Evolutionary conservation across 805 yeast species (phyloP), one percentile per base, ranked within the genome.

Genomic region (Cyberlindnera euphorbiae): DNA sequence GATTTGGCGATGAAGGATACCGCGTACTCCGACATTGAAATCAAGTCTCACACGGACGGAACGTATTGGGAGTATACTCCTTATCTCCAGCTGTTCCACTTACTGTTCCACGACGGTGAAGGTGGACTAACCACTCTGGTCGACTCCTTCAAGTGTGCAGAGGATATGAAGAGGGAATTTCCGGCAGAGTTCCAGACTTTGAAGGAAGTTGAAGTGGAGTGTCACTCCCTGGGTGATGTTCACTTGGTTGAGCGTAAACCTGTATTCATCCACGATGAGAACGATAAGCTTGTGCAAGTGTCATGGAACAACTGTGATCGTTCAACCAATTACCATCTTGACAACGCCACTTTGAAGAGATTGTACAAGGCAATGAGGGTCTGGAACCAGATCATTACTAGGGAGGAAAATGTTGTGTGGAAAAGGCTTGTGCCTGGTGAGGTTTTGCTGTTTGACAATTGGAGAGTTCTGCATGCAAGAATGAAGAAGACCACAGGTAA

Each of bases 1-100:
- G 83, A 80, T 49, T 61, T 80, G 49, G 67, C 78, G 30, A 77
- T 73, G 60, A 73, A 75, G 39, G 88, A 80, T 50, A 78, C 84
- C 4, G 88, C 88, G 4, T 80, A 80, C 53, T 79, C 86, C 12
- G 77, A 78, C 49, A 64, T 79, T 37, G 81, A 75, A 43, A 74
- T 80, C 33, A 73, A 74, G 7, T 59, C 73, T 9, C 88, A 80
- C 49, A 79, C 86, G 2, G 87, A 80, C 54, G 87, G 87, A 5
- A 80, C 86, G 2, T 81, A 80, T 52, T 80, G 84, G 81, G 67
- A 76, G 13, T 80, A 79, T 41, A 75, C 86, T 1, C 86, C 88
- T 0, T 85, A 84, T 1, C 62, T 80, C 30, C 87, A 80, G 52
- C 59, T 79, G 32, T 79, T 80, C 62, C 88, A 80, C 50, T 61